phyloP scores from a whole-genome alignment of 305 asterid species.

The Fraxinus dipetala region DNA sequence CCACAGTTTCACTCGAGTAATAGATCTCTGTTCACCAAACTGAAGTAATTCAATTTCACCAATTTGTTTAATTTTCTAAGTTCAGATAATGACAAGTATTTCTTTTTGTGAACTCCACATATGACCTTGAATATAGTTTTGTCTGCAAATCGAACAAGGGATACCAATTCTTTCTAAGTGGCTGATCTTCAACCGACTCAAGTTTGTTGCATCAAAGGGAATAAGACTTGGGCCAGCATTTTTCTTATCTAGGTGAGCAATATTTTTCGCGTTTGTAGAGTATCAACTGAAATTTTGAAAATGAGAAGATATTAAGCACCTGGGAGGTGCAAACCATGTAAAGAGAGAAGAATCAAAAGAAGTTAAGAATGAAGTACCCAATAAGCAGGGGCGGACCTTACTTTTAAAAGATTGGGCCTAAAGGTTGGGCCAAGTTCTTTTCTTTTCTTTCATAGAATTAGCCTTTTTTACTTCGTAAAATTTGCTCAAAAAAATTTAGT shows the following conservation, averaged over 20 bases:
- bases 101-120: constrained; percentile 19
- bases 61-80: constrained; percentile 8
- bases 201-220: constrained; percentile 84
- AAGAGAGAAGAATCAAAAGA: constrained; percentile 4
- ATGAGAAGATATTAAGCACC: neutral
- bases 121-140: constrained; percentile 57
- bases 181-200: constrained; percentile 87
- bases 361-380: neutral
- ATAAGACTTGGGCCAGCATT: constrained; percentile 79
- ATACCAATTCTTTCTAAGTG: constrained; percentile 86
- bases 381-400: neutral
- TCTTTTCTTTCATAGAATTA: neutral
- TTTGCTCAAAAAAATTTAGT: neutral
- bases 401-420: neutral
- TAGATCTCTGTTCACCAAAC: constrained; percentile 21
- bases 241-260: constrained; percentile 64
- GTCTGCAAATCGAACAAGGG: constrained; percentile 92
- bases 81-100: constrained; percentile 21
- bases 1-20: constrained; percentile 74
- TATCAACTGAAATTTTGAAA: neutral
- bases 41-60: neutral
- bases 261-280: constrained; percentile 5
- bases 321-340: constrained; percentile 7
- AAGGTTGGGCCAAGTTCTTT: neutral
- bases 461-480: neutral